Conservation (phyloP, 345 rosid species). For the Gossypium sturtianum region DNA sequence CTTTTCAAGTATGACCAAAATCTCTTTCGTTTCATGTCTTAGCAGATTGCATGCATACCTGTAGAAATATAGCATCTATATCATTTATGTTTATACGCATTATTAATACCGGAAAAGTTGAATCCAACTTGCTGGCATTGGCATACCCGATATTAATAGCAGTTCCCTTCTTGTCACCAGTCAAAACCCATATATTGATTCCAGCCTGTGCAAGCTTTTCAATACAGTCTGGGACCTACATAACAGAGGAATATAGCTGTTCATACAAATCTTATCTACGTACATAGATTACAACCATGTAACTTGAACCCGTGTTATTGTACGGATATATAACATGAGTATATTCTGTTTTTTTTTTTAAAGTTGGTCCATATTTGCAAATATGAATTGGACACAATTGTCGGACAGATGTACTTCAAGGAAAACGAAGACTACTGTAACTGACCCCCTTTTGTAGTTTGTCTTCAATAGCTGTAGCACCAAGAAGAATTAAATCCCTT, state of each 20-base stretch:
- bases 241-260: slow-evolving; percentile 2
- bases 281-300: neutral
- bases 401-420: neutral
- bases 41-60: slow-evolving; percentile 82
- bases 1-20: slow-evolving; percentile 54
- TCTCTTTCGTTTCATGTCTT: slow-evolving; percentile 62
- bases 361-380: too few species aligned
- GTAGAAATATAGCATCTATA: slow-evolving; percentile 17
- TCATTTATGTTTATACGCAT: neutral
- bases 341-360: too few species aligned
- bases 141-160: slow-evolving; percentile 85
- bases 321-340: too few species aligned
- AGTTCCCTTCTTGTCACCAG: slow-evolving; percentile 89
- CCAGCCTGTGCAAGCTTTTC: slow-evolving; percentile 67
- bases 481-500: slow-evolving; percentile 68
- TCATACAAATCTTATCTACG: neutral
- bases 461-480: slow-evolving; percentile 94
- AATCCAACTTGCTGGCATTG: slow-evolving; percentile 13
- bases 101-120: neutral
- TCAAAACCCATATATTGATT: slow-evolving; percentile 78
- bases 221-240: slow-evolving; percentile 73
- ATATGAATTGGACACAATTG: neutral
- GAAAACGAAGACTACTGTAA: neutral
- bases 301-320: neutral
- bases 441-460: slow-evolving; percentile 84